Evolutionary conservation across 306 rosid species (phyloP).

Genomic region (Fragaria nilgerrensis): DNA sequence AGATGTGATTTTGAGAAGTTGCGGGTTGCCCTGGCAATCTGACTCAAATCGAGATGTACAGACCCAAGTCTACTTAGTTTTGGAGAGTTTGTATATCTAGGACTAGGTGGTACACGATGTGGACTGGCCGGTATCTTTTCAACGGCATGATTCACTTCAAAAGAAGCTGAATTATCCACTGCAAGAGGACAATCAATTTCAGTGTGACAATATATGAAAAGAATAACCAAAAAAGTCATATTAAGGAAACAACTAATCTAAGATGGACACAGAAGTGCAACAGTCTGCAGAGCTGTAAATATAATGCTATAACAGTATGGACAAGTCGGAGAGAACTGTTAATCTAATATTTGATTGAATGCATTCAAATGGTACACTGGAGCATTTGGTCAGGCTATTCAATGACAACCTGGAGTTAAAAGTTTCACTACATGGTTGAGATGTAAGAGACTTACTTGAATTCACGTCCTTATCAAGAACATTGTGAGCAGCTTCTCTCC

Average conservation of each 20-base stretch:
- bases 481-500: conserved; percentile 42
- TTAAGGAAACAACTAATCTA: neutral
- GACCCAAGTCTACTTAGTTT: conserved; percentile 69
- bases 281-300: conserved; percentile 7
- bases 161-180: conserved; percentile 56
- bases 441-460: conserved; percentile 63
- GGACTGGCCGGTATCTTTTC: conserved; percentile 77
- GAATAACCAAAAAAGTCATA: neutral
- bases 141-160: conserved; percentile 43
- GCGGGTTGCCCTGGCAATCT: conserved; percentile 67
- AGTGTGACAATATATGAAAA: conserved; percentile 11
- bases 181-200: conserved; percentile 30
- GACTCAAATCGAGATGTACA: conserved; percentile 67
- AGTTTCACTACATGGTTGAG: neutral
- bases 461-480: conserved; percentile 50
- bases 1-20: conserved; percentile 72
- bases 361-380: conserved; percentile 6
- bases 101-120: conserved; percentile 79
- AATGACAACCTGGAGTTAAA: neutral
- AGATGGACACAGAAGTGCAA: conserved; percentile 5
- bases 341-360: conserved; percentile 2
- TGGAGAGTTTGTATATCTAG: conserved; percentile 76
- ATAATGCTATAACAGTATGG: conserved; percentile 11
- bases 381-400: conserved; percentile 2
- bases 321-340: conserved; percentile 5